phyloP scores from a whole-genome alignment of 2,329 filamentous ascomycete genomes.

The Colletotrichum ledebouriae region DNA sequence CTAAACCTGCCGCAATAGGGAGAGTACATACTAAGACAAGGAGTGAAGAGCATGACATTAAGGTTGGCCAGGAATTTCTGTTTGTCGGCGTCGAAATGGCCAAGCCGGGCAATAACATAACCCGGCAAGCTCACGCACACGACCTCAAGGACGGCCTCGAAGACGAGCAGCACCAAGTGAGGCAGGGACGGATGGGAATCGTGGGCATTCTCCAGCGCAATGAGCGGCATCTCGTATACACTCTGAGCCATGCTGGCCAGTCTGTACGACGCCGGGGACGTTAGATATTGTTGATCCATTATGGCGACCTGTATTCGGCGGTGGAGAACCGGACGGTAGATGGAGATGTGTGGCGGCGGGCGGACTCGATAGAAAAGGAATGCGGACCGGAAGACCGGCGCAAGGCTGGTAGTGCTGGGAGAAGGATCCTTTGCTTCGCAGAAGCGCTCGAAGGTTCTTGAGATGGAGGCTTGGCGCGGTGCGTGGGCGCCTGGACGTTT shows the following conservation, averaged over 20 bases:
- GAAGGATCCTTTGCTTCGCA: constrained; percentile 9
- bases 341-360: background rate
- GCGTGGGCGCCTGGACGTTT: constrained; percentile 33
- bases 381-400: constrained; percentile 25
- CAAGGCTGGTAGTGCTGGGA: constrained; percentile 1
- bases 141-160: constrained; percentile 94
- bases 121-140: constrained; percentile 95
- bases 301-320: constrained; percentile 18
- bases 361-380: constrained; percentile 4
- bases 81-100: constrained; percentile 94
- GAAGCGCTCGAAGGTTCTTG: constrained; percentile 28
- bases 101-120: constrained; percentile 89
- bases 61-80: constrained; percentile 98
- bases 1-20: background rate
- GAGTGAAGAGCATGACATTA: constrained; percentile 96
- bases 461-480: constrained; percentile 36
- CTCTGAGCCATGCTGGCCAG: constrained; percentile 54
- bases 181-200: constrained; percentile 74
- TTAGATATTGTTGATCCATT: constrained; percentile 49
- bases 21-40: constrained; percentile 83
- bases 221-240: constrained; percentile 58
- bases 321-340: background rate
- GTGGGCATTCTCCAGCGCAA: constrained; percentile 57
- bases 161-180: constrained; percentile 84
- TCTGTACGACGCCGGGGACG: constrained; percentile 62